Evolutionary conservation across 257 asterid genomes (phyloP), one percentile per base, ranked within the genome.

Genomic region (Primulina huaijiensis): DNA sequence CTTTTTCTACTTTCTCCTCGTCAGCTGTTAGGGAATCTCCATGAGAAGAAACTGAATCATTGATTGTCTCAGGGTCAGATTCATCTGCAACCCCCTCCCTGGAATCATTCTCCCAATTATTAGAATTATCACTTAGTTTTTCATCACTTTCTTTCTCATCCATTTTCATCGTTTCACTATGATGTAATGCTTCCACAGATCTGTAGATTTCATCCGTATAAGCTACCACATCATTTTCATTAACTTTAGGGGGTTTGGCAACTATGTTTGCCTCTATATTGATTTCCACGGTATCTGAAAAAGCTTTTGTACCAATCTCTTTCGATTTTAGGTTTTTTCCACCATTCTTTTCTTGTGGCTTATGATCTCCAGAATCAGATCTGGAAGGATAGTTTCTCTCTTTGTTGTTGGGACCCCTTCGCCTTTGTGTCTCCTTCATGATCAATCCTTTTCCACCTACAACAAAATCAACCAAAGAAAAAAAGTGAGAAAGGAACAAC

Each of bases 361-460:
- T 89, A 59, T 79, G 78, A 70, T 88, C 92, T 66, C 78, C 83
- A 52, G 74, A 80, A 25, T 84, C 89, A 16, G 92, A 63, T 70
- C 83, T 89, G 43, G 86, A 81, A 71, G 89, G 71, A 64, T 74
- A 65, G 73, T 55, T 70, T 72, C 72, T 78, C 34, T 80, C 93
- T 78, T 81, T 86, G 78, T 62, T 85, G 76, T 67, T 88, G 53
- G 82, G 68, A 72, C 74, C 85, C 74, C 76, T 88, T 85, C 84
- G 84, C 82, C 76, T 84, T 56, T 87, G 93, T 25, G 82, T 74
- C 73, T 90, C 96, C 81, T 83, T 92, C 96, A 92, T 90, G 81
- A 74, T 85, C 76, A 56, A 64, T 72, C 40, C 52, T 59, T 67
- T 59, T 31, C 50, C 71, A 71, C 76, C 74, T 64, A 61, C 69